These are phyloP conservation scores for Lepidium campestre DNA, from an alignment of 441 rosid genomes.

Conservation along the genomic window DNA sequence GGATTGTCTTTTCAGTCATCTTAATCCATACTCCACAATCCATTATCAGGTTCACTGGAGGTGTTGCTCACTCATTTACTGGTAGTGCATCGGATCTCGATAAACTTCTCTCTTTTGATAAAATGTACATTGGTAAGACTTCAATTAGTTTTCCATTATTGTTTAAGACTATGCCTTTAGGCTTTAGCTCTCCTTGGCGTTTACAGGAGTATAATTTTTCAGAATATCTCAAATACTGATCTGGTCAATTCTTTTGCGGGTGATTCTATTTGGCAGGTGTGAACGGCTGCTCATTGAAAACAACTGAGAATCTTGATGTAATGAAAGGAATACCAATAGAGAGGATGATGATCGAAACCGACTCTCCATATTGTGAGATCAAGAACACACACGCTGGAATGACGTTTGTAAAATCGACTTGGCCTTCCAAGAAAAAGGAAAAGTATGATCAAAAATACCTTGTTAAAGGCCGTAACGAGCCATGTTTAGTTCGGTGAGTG, in stretches of 20 bases:
- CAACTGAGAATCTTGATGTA: conserved; percentile 73
- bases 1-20: background rate
- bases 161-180: background rate
- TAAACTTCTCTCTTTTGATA: conserved; percentile 66
- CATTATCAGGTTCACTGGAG: conserved; percentile 58
- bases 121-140: conserved; percentile 66
- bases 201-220: background rate
- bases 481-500: conserved; percentile 84
- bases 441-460: conserved; percentile 65
- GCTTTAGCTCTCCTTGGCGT: background rate
- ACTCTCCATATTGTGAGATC: conserved; percentile 93
- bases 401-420: conserved; percentile 48
- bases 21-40: background rate
- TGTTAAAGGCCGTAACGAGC: conserved; percentile 94
- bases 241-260: background rate
- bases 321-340: conserved; percentile 67
- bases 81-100: conserved; percentile 67
- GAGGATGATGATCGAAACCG: conserved; percentile 96
- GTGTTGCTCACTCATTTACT: conserved; percentile 92
- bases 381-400: conserved; percentile 84
- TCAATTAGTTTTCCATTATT: background rate
- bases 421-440: conserved; percentile 96
- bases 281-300: conserved; percentile 92
- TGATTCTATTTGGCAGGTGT: conserved; percentile 44
- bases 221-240: background rate